Evolutionary conservation across 2,329 filamentous ascomycete genomes (phyloP), one percentile per base, ranked within the genome.

Genomic region (Metarhizium guizhouense): DNA sequence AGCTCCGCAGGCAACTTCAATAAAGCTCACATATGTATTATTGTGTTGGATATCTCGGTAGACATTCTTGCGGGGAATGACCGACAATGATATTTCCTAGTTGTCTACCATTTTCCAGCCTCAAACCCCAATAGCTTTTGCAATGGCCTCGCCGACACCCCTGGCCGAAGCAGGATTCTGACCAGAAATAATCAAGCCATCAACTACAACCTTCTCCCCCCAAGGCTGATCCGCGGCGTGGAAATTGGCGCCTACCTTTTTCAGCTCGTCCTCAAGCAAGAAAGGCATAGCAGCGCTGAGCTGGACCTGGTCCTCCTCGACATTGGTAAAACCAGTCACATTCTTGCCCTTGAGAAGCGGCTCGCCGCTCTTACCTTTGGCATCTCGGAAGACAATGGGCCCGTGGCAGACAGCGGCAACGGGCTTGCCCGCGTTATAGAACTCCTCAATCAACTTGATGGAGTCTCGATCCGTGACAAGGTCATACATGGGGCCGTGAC

Each of bases 401-500:
- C 84, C 86, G 70, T 89, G 86, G 74, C 86, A 88, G 49, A 89
- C 84, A 3, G 85, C 82, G 0, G 81, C 73, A 14, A 88, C 78
- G 54, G 83, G 74, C 74, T 87, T 87, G 59, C 77, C 80, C 3
- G 77, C 75, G 43, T 73, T 71, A 63, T 76, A 79, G 67, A 89
- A 87, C 67, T 87, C 82, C 58, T 74, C 71, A 63, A 85, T 82
- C 40, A 89, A 70, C 58, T 77, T 71, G 60, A 83, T 79, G 30
- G 80, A 84, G n/a, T 74, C 72, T 20, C 71, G 59, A 64, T 86
- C 79, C 56, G 72, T 72, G 54, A 77, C 78, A 18, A 88, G 80
- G 65, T 88, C 85, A 68, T 79, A 87, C 82, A 88, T 85, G 63
- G 85, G 80, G 57, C 79, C 80, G 72, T 83, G 79, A 53, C 80